phyloP scores from a whole-genome alignment of 2,329 filamentous ascomycete genomes.

The Pseudogymnoascus sp. region DNA sequence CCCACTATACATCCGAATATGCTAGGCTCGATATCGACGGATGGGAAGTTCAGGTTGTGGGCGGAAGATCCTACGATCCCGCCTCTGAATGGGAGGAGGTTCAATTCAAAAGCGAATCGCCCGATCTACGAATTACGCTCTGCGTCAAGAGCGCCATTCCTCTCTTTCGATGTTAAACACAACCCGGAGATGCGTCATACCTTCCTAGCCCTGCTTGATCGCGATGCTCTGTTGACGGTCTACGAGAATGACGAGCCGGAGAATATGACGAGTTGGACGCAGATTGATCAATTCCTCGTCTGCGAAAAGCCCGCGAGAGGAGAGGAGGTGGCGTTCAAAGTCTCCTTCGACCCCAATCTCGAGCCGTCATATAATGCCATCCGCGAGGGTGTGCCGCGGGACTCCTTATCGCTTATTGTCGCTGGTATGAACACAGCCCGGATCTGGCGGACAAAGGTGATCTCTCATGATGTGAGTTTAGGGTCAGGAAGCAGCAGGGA shows the following conservation, averaged over 20 bases:
- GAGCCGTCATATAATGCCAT: slow-evolving; percentile 72
- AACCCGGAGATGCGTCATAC: slow-evolving; percentile 75
- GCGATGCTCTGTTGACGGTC: slow-evolving; percentile 71
- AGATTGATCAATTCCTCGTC: slow-evolving; percentile 70
- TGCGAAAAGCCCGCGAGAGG: slow-evolving; percentile 65
- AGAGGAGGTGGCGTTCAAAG: slow-evolving; percentile 79
- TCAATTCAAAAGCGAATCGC: slow-evolving; percentile 66
- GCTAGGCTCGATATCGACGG: slow-evolving; percentile 79
- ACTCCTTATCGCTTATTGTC: slow-evolving; percentile 74
- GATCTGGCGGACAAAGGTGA: slow-evolving; percentile 69
- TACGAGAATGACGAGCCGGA: slow-evolving; percentile 83
- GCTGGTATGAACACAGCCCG: slow-evolving; percentile 78
- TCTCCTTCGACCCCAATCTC: slow-evolving; percentile 82
- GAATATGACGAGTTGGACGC: slow-evolving; percentile 66
- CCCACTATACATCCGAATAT: slow-evolving; percentile 80
- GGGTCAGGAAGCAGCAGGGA: slow-evolving; percentile 56
- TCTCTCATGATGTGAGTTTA: slow-evolving; percentile 43
- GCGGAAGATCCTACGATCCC: slow-evolving; percentile 79
- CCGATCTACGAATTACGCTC: slow-evolving; percentile 34
- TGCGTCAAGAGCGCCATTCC: slow-evolving; percentile 42
- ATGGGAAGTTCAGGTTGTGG: slow-evolving; percentile 88
- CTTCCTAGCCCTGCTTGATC: slow-evolving; percentile 75
- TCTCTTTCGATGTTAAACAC: slow-evolving; percentile 77
- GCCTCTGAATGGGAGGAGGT: slow-evolving; percentile 67
- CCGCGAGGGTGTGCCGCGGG: slow-evolving; percentile 71